These are phyloP conservation scores for Globisporangium nodosum DNA, from an alignment of 352 stramenopile species.

Conservation along the genomic window DNA sequence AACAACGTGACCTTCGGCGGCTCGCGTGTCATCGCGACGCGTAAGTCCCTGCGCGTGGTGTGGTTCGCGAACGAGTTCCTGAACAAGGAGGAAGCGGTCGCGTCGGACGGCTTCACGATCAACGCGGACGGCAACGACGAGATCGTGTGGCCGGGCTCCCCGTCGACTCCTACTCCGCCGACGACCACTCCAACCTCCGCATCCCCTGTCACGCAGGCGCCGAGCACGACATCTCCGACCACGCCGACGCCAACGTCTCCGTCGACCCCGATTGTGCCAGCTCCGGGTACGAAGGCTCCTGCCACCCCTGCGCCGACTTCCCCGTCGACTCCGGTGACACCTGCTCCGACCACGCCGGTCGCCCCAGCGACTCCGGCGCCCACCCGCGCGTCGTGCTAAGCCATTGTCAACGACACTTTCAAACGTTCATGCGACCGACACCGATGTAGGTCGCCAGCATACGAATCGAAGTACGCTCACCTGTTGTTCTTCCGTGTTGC, in stretches of 20 bases:
- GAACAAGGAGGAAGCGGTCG: slow-evolving; percentile 22
- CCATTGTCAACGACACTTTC: background rate
- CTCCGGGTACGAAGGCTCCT: background rate
- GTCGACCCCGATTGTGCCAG: slow-evolving; percentile 2
- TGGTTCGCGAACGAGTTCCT: slow-evolving; percentile 43
- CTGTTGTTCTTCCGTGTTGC: too few species aligned
- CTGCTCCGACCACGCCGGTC: background rate
- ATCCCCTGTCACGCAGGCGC: slow-evolving; percentile 2
- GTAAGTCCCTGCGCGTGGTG: slow-evolving; percentile 33
- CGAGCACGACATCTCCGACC: slow-evolving; percentile 4
- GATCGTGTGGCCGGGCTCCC: slow-evolving; percentile 26
- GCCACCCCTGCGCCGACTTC: background rate
- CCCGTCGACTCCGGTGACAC: background rate
- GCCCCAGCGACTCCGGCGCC: background rate
- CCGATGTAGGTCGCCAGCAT: background rate
- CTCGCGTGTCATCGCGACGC: slow-evolving; percentile 38
- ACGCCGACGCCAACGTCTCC: too few species aligned
- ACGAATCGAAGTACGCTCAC: background rate
- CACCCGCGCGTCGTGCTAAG: background rate
- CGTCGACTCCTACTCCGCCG: slow-evolving; percentile 9
- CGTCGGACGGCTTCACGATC: slow-evolving; percentile 47
- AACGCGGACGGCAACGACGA: slow-evolving; percentile 30
- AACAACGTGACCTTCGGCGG: slow-evolving; percentile 44
- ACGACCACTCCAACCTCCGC: slow-evolving; percentile 4
- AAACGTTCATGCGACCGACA: background rate